Evolutionary conservation across 225 moss, liverwort and hornwort genomes (phyloP).

Genomic region (Asterella californica): DNA sequence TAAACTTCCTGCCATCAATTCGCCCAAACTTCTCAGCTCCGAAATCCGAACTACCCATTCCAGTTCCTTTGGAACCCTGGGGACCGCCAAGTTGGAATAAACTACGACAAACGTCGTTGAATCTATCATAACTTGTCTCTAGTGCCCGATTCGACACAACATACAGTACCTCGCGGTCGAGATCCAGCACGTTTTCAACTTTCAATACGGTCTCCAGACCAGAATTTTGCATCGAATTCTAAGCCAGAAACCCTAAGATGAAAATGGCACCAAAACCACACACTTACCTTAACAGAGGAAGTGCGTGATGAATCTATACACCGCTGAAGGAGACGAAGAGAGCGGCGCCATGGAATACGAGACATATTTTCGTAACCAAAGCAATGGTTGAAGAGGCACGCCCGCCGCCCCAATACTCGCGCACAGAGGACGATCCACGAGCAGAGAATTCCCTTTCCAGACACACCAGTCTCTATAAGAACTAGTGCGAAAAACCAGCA

Average conservation of each 20-base stretch:
- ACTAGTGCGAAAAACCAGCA: too few species aligned
- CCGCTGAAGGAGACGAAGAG: constrained; percentile 27
- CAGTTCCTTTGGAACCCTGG: background rate
- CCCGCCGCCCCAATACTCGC: constrained; percentile 29
- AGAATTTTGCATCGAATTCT: background rate
- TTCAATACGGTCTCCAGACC: background rate
- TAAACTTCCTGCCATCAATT: background rate
- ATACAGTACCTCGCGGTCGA: background rate
- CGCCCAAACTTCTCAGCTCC: background rate
- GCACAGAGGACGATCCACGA: background rate
- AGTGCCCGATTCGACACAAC: background rate
- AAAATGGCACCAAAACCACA: background rate
- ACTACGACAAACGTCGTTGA: background rate
- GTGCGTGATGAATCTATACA: constrained; percentile 12
- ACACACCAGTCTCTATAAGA: too few species aligned
- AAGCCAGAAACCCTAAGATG: background rate
- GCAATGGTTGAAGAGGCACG: constrained; percentile 12
- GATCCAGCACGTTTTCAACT: background rate
- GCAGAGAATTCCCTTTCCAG: background rate
- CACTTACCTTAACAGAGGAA: constrained; percentile 6
- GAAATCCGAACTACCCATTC: background rate
- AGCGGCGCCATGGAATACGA: constrained; percentile 43
- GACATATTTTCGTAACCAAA: constrained; percentile 26
- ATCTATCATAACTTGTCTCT: background rate
- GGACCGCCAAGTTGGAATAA: background rate